Percentiles rank a stretch among this genome's conserved stretches.
Evolutionary conservation across 441 rosid species (phyloP).

Genomic region (Arabidopsis lyrata): DNA sequence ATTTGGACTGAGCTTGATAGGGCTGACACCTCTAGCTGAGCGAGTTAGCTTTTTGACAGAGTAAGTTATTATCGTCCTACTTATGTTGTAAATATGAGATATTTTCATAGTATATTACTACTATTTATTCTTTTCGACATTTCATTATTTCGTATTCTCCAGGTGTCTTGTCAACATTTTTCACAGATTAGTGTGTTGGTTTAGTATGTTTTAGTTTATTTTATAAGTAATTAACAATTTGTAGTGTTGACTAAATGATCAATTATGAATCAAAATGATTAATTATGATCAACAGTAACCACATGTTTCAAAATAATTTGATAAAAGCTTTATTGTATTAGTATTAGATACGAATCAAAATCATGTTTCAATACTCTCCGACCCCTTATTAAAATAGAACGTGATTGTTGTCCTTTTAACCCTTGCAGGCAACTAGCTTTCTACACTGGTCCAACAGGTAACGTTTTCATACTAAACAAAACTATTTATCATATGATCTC

Average conservation of each 20-base stretch:
- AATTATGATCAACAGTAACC: too few species aligned
- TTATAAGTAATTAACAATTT: too few species aligned
- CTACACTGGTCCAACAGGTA: conserved; percentile 75
- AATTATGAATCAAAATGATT: too few species aligned
- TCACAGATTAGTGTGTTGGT: too few species aligned
- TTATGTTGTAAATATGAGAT: neutral
- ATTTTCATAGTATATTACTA: neutral
- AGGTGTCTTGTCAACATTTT: neutral
- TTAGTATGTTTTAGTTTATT: too few species aligned
- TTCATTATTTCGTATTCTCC: neutral
- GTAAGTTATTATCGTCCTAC: conserved; percentile 46
- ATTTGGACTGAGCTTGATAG: conserved; percentile 66
- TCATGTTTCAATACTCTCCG: too few species aligned
- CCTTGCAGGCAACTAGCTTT: conserved; percentile 67
- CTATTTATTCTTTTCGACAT: too few species aligned
- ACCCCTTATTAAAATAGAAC: too few species aligned
- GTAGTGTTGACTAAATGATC: too few species aligned
- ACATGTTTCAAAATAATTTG: too few species aligned
- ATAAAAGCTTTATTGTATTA: too few species aligned
- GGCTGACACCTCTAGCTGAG: conserved; percentile 73
- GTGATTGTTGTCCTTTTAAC: neutral
- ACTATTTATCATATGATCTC: neutral
- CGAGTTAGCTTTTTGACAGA: conserved; percentile 77
- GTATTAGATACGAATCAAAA: too few species aligned
- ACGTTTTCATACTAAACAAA: neutral